These are phyloP conservation scores for Hypholoma sublateritium DNA, from an alignment of 768 basidiomycete species.

Conservation along the genomic window DNA sequence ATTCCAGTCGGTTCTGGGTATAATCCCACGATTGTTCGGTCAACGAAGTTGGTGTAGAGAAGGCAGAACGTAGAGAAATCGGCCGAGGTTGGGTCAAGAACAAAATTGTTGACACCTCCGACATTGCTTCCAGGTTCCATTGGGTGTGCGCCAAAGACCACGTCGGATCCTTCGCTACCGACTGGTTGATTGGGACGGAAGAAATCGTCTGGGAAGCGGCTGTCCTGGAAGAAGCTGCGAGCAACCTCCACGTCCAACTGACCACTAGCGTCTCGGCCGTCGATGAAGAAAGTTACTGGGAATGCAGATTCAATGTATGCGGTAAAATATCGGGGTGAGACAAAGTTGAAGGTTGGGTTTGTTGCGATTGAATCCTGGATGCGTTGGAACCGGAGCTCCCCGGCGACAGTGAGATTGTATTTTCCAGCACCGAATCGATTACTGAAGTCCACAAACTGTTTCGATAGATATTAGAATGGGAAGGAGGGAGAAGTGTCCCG, in stretches of 20 bases:
- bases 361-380: constrained; percentile 24
- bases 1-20: constrained; percentile 19
- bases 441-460: constrained; percentile 18
- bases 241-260: constrained; percentile 17
- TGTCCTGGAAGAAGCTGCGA: constrained; percentile 21
- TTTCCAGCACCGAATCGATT: constrained; percentile 23
- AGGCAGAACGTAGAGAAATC: constrained; percentile 14
- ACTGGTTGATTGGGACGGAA: constrained; percentile 7
- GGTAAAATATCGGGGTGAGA: constrained; percentile 22
- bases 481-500: too few relatives aligned
- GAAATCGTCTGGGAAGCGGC: constrained; percentile 16
- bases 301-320: constrained; percentile 16
- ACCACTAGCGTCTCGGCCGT: constrained; percentile 18
- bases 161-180: neutral
- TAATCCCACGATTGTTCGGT: constrained; percentile 15
- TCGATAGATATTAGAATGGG: too few relatives aligned
- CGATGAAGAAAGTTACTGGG: constrained; percentile 18
- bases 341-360: constrained; percentile 22
- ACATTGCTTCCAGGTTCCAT: constrained; percentile 18
- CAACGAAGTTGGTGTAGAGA: constrained; percentile 20
- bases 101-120: constrained; percentile 15
- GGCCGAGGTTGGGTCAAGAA: constrained; percentile 16
- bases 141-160: constrained; percentile 6
- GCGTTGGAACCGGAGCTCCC: constrained; percentile 19
- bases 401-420: constrained; percentile 23